Evolutionary conservation across 108 stramenopile species (phyloP), one percentile per base, ranked within the genome.

Genomic region (Nitzschia putrida): DNA sequence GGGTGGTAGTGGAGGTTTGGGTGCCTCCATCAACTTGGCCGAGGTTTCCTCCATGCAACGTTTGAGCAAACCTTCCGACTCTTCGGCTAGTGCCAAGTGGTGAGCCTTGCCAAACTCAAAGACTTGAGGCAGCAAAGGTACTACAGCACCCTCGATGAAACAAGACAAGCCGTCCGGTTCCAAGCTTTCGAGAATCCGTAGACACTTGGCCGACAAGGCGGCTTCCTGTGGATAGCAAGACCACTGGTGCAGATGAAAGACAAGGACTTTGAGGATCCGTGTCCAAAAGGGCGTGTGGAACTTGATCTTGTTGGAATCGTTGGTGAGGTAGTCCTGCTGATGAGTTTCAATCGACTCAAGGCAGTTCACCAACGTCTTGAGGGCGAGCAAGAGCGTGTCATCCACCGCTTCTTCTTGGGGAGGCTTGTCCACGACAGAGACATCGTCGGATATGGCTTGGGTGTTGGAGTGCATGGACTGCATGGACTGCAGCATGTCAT

Each of bases 71-170:
- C 44, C 44, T 47, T 63, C 44, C 20, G 61, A 63, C 23, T 63
- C 61, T 38, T 63, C 44, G 23, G 43, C 61, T 1, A 63, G 61
- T 14, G 61, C 25, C 61, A 41, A 63, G 24, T 63, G 61, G 23
- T 63, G 61, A 0, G 42, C 61, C 24, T 63, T 63, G 16, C 61
- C 61, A 24, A 63, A 63, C 43, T 63, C 61, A 39, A 44, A n/a
- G 0, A 43, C 61, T 10, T 3, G 14, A 7, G 43, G 43, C 61
- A 63, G 45, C 43, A 63, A 3, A 23, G 61, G 61, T 1, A 43
- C 61, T 3, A 63, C 61, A 25, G 22, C 10, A n/a, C n/a, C 18
- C 16, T 47, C 44, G 11, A 63, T 63, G 42, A 63, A 45, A 13
- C 22, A n/a, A 44, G 61, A 44, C 42, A 63, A 9, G 2, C 18